phyloP scores from a whole-genome alignment of 495 filamentous ascomycete species.

The Emericellopsis terricola region DNA sequence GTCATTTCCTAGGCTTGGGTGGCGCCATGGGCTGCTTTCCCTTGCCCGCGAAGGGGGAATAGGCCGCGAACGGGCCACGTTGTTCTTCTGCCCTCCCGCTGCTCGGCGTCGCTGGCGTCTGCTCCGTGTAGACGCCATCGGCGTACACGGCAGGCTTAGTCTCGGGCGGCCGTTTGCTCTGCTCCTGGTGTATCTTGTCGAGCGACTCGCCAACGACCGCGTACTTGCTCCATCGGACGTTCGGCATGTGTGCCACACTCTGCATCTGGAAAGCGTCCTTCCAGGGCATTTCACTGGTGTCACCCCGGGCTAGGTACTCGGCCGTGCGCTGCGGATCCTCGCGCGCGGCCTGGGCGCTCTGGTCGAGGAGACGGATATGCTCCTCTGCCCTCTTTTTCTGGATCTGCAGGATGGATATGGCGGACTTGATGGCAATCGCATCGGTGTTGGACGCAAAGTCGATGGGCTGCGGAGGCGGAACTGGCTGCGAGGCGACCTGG shows the following conservation, averaged over 20 bases:
- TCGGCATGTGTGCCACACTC: constrained; percentile 65
- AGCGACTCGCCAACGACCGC: constrained; percentile 62
- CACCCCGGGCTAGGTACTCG: constrained; percentile 19
- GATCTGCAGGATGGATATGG: constrained; percentile 66
- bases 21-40: too few species aligned
- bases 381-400: constrained; percentile 58
- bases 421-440: constrained; percentile 61
- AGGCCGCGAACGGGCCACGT: constrained; percentile 53
- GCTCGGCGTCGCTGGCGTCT: constrained; percentile 2
- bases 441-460: constrained; percentile 65
- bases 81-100: constrained; percentile 8
- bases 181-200: constrained; percentile 69
- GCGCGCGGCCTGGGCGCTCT: constrained; percentile 43
- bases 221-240: constrained; percentile 85
- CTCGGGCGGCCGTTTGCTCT: constrained; percentile 40
- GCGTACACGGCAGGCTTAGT: constrained; percentile 23
- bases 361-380: constrained; percentile 47
- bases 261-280: constrained; percentile 31
- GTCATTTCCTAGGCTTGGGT: constrained; percentile 17
- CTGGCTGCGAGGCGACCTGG: constrained; percentile 18
- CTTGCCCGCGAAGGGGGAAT: too few species aligned
- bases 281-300: constrained; percentile 1
- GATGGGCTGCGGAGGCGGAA: constrained; percentile 44
- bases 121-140: constrained; percentile 23
- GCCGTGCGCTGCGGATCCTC: constrained; percentile 52